Evolutionary conservation across 2,329 filamentous ascomycete genomes (phyloP), one percentile per base, ranked within the genome.

Genomic region (Fusarium sp.): DNA sequence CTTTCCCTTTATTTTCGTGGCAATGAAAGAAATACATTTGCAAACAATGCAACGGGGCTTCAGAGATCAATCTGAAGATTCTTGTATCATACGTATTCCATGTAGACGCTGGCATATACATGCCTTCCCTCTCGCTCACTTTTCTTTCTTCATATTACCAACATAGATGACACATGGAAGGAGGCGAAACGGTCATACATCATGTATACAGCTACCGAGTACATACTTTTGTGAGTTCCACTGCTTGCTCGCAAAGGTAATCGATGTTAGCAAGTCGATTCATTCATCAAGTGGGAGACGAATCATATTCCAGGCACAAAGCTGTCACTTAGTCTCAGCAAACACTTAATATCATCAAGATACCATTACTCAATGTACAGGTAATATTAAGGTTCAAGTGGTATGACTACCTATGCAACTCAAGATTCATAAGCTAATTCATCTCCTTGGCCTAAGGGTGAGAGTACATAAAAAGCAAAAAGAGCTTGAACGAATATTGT

Each of bases 141-240:
- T 47, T 33, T 35, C 35, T 56, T 36, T 56, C 23, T 48, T 45
- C 25, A 47, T 25, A 20, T 62, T 39, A 51, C 25, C 27, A 41
- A 53, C 53, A 59, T 55, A 60, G 49, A 20, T 39, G 39, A 49
- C 11, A 67, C 41, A 50, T 52, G 48, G 58, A 43, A 55, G 39
- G 53, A 57, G 51, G 53, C 58, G 61, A 72, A 68, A 47, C 57
- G 46, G 51, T 37, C 39, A 48, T 58, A 50, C 43, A 59, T 54
- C 54, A 58, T 57, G 41, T 60, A 48, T 27, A 49, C 29, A 66
- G 50, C 58, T 63, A 70, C 58, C 47, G 62, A 52, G 49, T 58
- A 55, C 35, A 42, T 56, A 35, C 31, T 20, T 53, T 18, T 40
- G 14, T 53, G 53, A 36, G 41, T 47, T 48, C 47, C 35, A 29